Conservation (phyloP, 1,284 basidiomycete genomes). For the Malassezia sp. region DNA sequence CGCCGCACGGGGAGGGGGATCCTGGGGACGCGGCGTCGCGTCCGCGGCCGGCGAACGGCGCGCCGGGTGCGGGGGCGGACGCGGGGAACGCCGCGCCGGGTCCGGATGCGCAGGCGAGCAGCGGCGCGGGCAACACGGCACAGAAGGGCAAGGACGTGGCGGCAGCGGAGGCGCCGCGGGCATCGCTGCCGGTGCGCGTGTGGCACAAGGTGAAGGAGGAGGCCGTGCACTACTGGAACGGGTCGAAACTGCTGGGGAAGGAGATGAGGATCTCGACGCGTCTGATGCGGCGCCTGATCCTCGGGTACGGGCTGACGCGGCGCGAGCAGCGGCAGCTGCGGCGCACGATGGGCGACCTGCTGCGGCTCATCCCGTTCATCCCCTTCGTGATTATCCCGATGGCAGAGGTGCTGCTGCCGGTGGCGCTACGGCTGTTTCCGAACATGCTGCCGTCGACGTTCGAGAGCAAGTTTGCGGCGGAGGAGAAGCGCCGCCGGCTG, state of each 20-base stretch:
- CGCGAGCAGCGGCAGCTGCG: slow-evolving; percentile 86
- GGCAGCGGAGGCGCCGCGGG: slow-evolving; percentile 7
- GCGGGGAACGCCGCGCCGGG: background rate
- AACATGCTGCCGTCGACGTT: slow-evolving; percentile 98
- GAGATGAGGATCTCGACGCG: slow-evolving; percentile 83
- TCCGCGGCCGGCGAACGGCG: no score
- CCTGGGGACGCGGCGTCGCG: no score
- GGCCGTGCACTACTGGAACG: slow-evolving; percentile 92
- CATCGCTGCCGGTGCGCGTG: slow-evolving; percentile 26
- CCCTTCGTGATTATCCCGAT: slow-evolving; percentile 93
- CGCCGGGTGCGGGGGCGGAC: background rate
- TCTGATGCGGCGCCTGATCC: slow-evolving; percentile 80
- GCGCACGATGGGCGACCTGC: slow-evolving; percentile 80
- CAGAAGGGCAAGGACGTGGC: slow-evolving; percentile 1
- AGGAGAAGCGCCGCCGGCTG: slow-evolving; percentile 92
- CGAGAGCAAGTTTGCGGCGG: slow-evolving; percentile 73
- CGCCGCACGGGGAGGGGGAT: no score
- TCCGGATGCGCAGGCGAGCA: background rate
- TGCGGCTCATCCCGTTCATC: slow-evolving; percentile 85
- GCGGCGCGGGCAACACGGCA: background rate
- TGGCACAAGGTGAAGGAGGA: slow-evolving; percentile 96
- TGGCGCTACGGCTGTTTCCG: slow-evolving; percentile 92
- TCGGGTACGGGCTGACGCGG: slow-evolving; percentile 79
- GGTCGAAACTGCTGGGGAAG: slow-evolving; percentile 82
- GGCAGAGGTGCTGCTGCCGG: slow-evolving; percentile 94